Evolutionary conservation across 2,329 filamentous ascomycete genomes (phyloP).

Genomic region (Blastomyces parvus): DNA sequence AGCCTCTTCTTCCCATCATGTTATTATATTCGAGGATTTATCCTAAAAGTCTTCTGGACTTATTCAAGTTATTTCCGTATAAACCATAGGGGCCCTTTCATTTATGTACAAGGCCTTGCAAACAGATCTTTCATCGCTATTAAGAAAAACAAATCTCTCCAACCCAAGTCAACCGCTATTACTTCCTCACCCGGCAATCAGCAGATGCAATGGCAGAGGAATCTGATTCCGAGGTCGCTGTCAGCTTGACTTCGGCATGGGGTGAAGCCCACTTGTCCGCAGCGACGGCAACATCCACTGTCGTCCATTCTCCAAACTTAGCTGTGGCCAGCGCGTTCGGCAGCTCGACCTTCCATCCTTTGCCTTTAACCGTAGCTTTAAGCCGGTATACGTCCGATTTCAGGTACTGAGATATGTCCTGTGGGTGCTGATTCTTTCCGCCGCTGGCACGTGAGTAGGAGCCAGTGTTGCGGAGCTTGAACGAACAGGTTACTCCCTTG

Average conservation of each 20-base stretch:
- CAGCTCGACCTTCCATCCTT: constrained; percentile 16
- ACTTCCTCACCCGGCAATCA: constrained; percentile 11
- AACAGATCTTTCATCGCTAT: neutral
- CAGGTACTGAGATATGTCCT: constrained; percentile 13
- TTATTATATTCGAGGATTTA: neutral
- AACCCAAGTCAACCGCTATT: neutral
- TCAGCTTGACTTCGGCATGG: constrained; percentile 10
- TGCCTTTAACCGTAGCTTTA: constrained; percentile 13
- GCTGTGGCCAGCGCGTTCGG: constrained; percentile 15
- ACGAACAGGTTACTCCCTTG: constrained; percentile 15
- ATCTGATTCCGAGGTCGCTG: constrained; percentile 15
- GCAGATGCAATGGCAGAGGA: constrained; percentile 11
- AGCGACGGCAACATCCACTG: constrained; percentile 14
- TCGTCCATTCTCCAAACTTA: constrained; percentile 12
- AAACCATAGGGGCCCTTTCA: neutral
- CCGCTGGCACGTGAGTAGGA: constrained; percentile 9
- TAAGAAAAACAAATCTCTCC: neutral
- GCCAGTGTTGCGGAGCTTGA: constrained; percentile 14
- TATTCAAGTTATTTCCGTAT: neutral
- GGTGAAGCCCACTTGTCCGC: constrained; percentile 11
- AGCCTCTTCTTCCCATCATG: neutral
- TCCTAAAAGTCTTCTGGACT: neutral
- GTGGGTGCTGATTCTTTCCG: constrained; percentile 10
- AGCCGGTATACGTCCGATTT: constrained; percentile 17
- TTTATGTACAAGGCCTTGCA: neutral